Evolutionary conservation across 129 eudicot species (phyloP).

Genomic region (Daucus carota): DH1_v3.0 NC_030389.2:40244501-40245000

Average conservation of each 20-base stretch:
- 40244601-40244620: slow-evolving; percentile 25
- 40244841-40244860: neutral
- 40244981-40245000: neutral
- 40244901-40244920: neutral
- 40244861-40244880: neutral
- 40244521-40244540: slow-evolving; percentile 63
- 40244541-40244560: slow-evolving; percentile 72
- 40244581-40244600: slow-evolving; percentile 64
- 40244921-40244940: neutral
- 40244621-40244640: slow-evolving; percentile 24
- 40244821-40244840: neutral
- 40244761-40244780: neutral
- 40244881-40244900: neutral
- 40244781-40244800: neutral
- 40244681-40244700: slow-evolving; percentile 8
- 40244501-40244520: slow-evolving; percentile 75
- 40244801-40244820: neutral
- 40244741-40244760: neutral
- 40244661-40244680: slow-evolving; percentile 15
- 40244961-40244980: neutral
- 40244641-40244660: slow-evolving; percentile 35
- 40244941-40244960: neutral
- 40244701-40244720: slow-evolving; percentile 15
- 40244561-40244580: slow-evolving; percentile 59
- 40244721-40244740: slow-evolving; percentile 14